Base-by-base conservation (phyloP, 1,284 basidiomycete species). In the Peniophora sp. region DNA sequence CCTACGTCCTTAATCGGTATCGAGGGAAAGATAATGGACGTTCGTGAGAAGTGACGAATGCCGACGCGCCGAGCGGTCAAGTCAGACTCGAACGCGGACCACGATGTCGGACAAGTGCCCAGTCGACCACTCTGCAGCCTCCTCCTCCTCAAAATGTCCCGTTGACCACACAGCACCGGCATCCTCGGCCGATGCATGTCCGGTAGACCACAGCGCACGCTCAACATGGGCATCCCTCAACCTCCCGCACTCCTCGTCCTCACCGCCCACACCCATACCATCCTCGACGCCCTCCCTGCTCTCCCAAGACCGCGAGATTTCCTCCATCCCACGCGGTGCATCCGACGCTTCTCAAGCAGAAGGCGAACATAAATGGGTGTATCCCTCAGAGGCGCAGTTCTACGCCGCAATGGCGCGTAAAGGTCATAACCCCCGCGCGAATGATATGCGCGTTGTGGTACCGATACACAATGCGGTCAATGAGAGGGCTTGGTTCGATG, bases 391-490 rank as follows among this genome's bases (percentile, higher is more conserved):
- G 61, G 82, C 88, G 16, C 96, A 98, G 69, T 99, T 99, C 76
- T 99, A 90, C 69, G 77, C 88, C 20, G 97, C 97, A 8, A 94
- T 99, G 85, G 79, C 85, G 54, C 83, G 96, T 53, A 99, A 99
- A 71, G 83, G 97, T 63, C 89, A 96, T 65, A 81, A 87, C 53
- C 88, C 88, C 3, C 77, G 84, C 17, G 80, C 85, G 16, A 64
- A 75, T 19, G 96, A 98, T 69, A 98, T 99, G 95, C 82, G 81
- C 61, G 89, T 92, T 20, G 87, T 99, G 59, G 94, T 99, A 6
- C 96, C 96, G 6, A 99, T 99, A 52, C 96, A 99, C 69, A 99
- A 99, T 63, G 96, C 96, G 27, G 97, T 99, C 53, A 99, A 99
- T 64, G 97, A 99, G 69, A 85, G 89, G 54, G 92, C 95, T 2